Evolutionary conservation across 2,329 filamentous ascomycete genomes (phyloP), one percentile per base, ranked within the genome.

Genomic region (Raffaelea ambrosiae): DNA sequence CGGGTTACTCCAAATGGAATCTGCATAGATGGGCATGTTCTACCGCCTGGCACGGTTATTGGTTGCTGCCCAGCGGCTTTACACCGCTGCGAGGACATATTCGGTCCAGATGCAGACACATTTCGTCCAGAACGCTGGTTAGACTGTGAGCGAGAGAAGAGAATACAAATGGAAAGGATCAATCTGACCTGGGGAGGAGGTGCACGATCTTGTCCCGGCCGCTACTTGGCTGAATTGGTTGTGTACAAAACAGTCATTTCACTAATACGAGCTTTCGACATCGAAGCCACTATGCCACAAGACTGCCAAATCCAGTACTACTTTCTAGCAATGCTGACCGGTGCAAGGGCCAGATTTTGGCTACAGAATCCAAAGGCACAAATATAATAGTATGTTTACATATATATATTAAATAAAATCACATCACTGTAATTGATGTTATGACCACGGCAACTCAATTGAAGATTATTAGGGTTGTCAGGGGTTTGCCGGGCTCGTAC

Each of bases 141-240:
- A 2, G 51, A 50, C 1, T 53, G 53, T 2, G 61, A 58, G 10
- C 60, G 61, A 0, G 43, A 48, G 0, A 54, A 57, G 9, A 49
- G 38, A 11, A 63, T 64, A 22, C 54, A 50, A 13, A 76, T 76
- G 68, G 71, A 77, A 16, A 62, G 71, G 14, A 65, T 61, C 43
- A 77, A 67, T 50, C 60, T 79, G 7, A 71, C 64, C 5, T 79
- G 72, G 71, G 74, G 74, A 3, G 73, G 72, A 2, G 72, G 74
- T 3, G 64, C 68, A 3, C 65, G 73, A 31, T 69, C 66, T 0
- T 78, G 74, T 48, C 74, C 74, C 0, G 74, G 74, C 0, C 58
- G 70, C 3, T 65, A 74, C 39, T 58, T 78, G 11, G 74, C 73
- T 0, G 73, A 77, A 55, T 53, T 78, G 48, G 59, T 77, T 2